These are phyloP conservation scores for Eutrema yunnanense DNA, from an alignment of 345 rosid genomes.

Conservation along the genomic window DNA sequence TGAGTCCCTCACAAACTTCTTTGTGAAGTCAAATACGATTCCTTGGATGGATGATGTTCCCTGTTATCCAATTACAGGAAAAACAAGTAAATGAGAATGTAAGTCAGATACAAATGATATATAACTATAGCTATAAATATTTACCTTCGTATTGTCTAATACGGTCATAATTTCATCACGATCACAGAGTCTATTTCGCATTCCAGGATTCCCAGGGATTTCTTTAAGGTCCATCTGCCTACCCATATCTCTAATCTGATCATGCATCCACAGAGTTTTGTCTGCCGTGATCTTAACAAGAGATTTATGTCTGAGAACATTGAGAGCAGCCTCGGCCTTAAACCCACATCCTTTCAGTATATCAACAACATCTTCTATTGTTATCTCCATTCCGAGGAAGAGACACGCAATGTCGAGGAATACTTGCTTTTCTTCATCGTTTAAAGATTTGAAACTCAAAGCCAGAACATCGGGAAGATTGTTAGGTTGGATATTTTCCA, in stretches of 20 bases:
- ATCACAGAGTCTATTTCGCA: slow-evolving; percentile 66
- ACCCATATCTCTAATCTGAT: slow-evolving; percentile 75
- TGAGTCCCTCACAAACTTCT: background rate
- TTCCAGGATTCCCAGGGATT: slow-evolving; percentile 25
- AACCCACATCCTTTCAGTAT: slow-evolving; percentile 58
- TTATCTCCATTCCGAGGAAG: slow-evolving; percentile 38
- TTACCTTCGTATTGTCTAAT: slow-evolving; percentile 43
- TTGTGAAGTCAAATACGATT: slow-evolving; percentile 32
- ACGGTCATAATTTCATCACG: slow-evolving; percentile 39
- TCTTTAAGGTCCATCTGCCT: slow-evolving; percentile 37
- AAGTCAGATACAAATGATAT: background rate
- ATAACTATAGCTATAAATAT: background rate
- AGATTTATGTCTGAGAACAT: slow-evolving; percentile 42
- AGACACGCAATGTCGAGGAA: slow-evolving; percentile 80
- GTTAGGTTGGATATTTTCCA: slow-evolving; percentile 18
- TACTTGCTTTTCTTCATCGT: slow-evolving; percentile 34
- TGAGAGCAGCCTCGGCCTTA: slow-evolving; percentile 41
- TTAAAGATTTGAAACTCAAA: slow-evolving; percentile 51
- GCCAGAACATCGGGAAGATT: slow-evolving; percentile 38
- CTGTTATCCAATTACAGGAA: slow-evolving; percentile 22
- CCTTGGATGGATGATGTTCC: slow-evolving; percentile 44
- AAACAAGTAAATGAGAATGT: background rate
- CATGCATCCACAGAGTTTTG: slow-evolving; percentile 64
- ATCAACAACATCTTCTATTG: slow-evolving; percentile 40
- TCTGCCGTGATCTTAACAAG: slow-evolving; percentile 38